Percentiles rank a stretch among this genome's conserved stretches.
phyloP scores from a whole-genome alignment of 2,329 filamentous ascomycete species.

The Alternaria viburni region DNA sequence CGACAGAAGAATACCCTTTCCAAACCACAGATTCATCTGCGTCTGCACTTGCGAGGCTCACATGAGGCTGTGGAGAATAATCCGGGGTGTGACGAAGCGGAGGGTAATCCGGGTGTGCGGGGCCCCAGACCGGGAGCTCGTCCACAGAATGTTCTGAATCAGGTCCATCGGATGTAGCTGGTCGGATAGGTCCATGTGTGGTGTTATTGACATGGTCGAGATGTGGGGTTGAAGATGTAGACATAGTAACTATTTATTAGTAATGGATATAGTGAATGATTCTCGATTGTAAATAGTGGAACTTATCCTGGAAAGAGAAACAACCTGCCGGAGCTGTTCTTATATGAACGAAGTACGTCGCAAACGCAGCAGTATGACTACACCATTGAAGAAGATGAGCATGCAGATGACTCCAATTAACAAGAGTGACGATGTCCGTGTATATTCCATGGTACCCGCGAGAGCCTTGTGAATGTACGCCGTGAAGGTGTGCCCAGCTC shows the following conservation, averaged over 20 bases:
- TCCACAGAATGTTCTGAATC: background rate
- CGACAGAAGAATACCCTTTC: background rate
- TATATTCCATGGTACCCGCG: background rate
- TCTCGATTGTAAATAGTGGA: background rate
- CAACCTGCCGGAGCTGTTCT: background rate
- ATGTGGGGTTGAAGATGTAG: background rate
- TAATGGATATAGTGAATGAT: background rate
- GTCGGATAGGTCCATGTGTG: background rate
- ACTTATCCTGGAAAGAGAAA: background rate
- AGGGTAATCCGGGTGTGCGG: background rate
- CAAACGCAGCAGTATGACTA: background rate
- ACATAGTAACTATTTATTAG: background rate
- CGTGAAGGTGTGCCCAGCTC: fast-evolving
- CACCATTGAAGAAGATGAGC: background rate
- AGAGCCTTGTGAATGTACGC: background rate
- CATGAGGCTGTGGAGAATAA: background rate
- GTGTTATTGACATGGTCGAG: background rate
- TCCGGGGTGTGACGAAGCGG: background rate
- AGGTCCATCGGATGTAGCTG: background rate
- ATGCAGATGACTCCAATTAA: background rate
- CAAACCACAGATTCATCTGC: background rate
- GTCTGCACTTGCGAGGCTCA: background rate
- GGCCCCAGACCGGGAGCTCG: background rate
- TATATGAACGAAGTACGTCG: background rate
- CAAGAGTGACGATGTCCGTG: background rate